Evolutionary conservation across 345 rosid species (phyloP).

Genomic region (Pistacia vera): DNA sequence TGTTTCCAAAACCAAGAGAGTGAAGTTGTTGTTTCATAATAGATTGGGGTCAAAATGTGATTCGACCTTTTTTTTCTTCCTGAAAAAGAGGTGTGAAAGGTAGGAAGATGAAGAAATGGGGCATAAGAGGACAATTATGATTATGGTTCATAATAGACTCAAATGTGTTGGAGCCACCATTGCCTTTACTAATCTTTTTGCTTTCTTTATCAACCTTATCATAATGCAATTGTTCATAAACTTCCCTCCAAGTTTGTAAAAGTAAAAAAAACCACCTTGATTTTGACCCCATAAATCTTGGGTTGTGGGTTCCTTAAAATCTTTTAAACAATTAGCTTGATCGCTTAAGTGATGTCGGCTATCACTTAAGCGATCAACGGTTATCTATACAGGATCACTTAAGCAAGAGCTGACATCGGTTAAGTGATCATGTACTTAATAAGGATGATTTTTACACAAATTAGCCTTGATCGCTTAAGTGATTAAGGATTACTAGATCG

Average conservation of each 20-base stretch:
- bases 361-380: too few species aligned
- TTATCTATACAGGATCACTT: too few species aligned
- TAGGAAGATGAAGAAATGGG: slow-evolving; percentile 19
- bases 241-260: slow-evolving; percentile 53
- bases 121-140: slow-evolving; percentile 60
- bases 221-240: slow-evolving; percentile 12
- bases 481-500: too few species aligned
- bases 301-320: slow-evolving; percentile 31
- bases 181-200: slow-evolving; percentile 19
- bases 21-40: too few species aligned
- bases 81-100: background rate
- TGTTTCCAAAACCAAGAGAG: too few species aligned
- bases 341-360: too few species aligned
- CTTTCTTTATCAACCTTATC: background rate
- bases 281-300: slow-evolving; percentile 51
- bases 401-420: too few species aligned
- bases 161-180: slow-evolving; percentile 48
- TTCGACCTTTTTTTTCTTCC: too few species aligned
- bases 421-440: too few species aligned
- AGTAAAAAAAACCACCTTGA: slow-evolving; percentile 26
- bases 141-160: slow-evolving; percentile 43
- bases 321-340: background rate
- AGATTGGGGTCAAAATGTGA: too few species aligned
- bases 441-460: too few species aligned
- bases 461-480: too few species aligned